Conservation (phyloP, 495 filamentous ascomycete genomes). For the Lasiosphaeria hispida region DNA sequence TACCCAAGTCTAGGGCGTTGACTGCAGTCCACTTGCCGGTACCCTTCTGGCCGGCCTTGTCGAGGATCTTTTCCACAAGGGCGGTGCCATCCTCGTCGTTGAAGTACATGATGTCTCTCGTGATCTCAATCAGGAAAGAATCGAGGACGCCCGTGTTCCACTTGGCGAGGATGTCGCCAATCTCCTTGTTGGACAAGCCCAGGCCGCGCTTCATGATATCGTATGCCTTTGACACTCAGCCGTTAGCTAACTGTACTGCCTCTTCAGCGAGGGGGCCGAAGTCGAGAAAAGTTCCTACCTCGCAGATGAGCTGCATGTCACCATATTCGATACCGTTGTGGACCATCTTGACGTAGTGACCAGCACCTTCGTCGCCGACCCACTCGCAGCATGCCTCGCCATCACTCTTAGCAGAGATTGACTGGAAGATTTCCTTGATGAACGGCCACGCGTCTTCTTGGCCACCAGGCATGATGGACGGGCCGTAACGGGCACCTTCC, state of each 20-base stretch:
- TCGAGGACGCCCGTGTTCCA: constrained; percentile 99
- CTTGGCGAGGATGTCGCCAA: constrained; percentile 87
- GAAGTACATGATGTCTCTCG: constrained; percentile 94
- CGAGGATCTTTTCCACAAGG: constrained; percentile 97
- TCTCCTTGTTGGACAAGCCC: constrained; percentile 80
- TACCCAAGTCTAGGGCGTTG: constrained; percentile 96
- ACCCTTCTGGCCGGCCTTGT: constrained; percentile 98
- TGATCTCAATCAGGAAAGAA: constrained; percentile 99
- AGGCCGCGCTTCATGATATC: constrained; percentile 99
- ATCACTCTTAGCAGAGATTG: constrained; percentile 94
- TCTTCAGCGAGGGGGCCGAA: background rate
- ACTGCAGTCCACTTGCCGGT: constrained; percentile 99
- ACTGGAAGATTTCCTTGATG: constrained; percentile 99
- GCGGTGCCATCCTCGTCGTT: constrained; percentile 89
- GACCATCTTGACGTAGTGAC: constrained; percentile 99
- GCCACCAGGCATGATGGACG: constrained; percentile 97
- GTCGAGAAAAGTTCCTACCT: constrained; percentile 57
- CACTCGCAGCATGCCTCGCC: constrained; percentile 97
- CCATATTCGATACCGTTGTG: constrained; percentile 99
- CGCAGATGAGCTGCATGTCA: constrained; percentile 99
- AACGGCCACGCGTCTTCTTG: constrained; percentile 97
- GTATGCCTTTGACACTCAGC: constrained; percentile 68
- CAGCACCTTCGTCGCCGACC: constrained; percentile 98
- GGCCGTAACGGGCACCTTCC: constrained; percentile 96
- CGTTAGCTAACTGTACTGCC: background rate